Evolutionary conservation across 1,284 basidiomycete species (phyloP).

Genomic region (Anthracocystis panici-leucophaei): DNA sequence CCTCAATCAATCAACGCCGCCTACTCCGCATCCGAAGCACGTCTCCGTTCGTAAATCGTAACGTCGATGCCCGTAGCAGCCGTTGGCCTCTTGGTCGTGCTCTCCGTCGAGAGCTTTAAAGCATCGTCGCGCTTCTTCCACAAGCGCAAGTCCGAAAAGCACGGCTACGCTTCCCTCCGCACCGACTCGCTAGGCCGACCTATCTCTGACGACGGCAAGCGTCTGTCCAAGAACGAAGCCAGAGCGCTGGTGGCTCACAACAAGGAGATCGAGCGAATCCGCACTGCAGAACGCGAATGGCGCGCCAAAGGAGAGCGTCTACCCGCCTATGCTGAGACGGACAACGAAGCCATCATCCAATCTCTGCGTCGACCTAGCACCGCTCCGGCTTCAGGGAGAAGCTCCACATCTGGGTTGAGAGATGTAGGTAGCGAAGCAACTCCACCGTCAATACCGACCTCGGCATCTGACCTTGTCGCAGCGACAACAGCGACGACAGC

Average conservation of each 20-base stretch:
- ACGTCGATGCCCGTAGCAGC: conserved; percentile 38
- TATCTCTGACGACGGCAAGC: conserved; percentile 43
- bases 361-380: conserved; percentile 33
- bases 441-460: neutral
- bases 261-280: conserved; percentile 46
- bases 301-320: conserved; percentile 39
- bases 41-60: neutral
- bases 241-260: conserved; percentile 44
- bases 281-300: conserved; percentile 52
- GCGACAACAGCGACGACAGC: neutral
- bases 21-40: no score
- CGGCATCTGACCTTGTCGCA: neutral
- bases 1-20: neutral
- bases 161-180: conserved; percentile 47
- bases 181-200: conserved; percentile 47
- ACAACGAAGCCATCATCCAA: conserved; percentile 39
- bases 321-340: conserved; percentile 38
- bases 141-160: conserved; percentile 44
- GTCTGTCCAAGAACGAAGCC: conserved; percentile 45
- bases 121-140: conserved; percentile 45
- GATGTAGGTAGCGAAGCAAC: neutral
- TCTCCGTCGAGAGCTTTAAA: conserved; percentile 51
- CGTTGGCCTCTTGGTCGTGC: conserved; percentile 36
- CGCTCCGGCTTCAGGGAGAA: conserved; percentile 21
- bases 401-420: conserved; percentile 6